Evolutionary conservation across 306 rosid genomes (phyloP), one percentile per base, ranked within the genome.

Genomic region (Casuarina cunninghamiana): DNA sequence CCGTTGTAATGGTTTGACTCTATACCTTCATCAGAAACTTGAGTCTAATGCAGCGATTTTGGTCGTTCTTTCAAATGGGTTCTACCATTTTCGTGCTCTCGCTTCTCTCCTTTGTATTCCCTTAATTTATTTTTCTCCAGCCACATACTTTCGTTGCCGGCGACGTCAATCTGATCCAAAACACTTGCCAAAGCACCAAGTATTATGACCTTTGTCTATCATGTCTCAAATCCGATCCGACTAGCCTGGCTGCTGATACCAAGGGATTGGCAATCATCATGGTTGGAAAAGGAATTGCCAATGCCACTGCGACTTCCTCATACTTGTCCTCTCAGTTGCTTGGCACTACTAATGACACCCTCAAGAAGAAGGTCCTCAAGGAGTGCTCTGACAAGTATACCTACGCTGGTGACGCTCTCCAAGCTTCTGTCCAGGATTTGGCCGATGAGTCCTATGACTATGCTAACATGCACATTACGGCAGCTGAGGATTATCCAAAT

Each of bases 401-500:
- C 2, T 89, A 80, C 53, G 96, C 97, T 1, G 88, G 87, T 5
- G 91, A 92, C 32, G 87, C 99, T 2, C 88, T 95, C 16, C 82
- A 86, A 75, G 90, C 81, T 55, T 88, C 96, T 0, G 74, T 83
- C 0, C 83, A 87, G 61, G 91, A 89, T 35, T 82, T 95, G 88
- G 81, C 39, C 1, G 61, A 68, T 3, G 97, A 95, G 76, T 81
- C 73, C 4, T 91, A 86, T 66, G 99, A 95, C 72, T 93, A 93
- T 83, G 97, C 99, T 41, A 91, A 75, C 74, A 76, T 91, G 85
- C 93, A 86, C 79, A 84, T 91, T 2, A 70, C 86, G 53, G 99
- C 97, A 0, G 97, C 97, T 6, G 82, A 85, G 9, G 97, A 92
- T 81, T 95, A 95, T 75, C 96, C 99, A 13, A 95, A 87, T 78